A percentile compares a stretch with the other conserved stretches of the same genome.
phyloP scores from a whole-genome alignment of 2,329 filamentous ascomycete species.

The Trichoderma sp. region DNA sequence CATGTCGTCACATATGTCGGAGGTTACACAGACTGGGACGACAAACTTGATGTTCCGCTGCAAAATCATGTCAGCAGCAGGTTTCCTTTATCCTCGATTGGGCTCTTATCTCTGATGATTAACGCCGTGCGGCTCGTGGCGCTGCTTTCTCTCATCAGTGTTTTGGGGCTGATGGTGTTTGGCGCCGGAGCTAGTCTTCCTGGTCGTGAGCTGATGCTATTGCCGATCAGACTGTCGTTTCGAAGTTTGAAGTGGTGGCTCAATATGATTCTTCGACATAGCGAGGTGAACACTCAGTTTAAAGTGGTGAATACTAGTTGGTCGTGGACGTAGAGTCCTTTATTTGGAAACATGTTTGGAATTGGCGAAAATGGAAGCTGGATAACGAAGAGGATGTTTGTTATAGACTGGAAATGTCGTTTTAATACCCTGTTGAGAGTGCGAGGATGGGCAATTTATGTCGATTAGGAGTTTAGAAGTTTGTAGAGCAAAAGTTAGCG shows the following conservation, averaged over 20 bases:
- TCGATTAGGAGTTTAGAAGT: background rate
- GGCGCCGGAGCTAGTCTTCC: background rate
- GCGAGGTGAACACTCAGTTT: background rate
- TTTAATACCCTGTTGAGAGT: background rate
- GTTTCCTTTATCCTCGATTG: background rate
- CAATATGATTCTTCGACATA: background rate
- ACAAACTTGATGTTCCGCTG: slow-evolving; percentile 14
- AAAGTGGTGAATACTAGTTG: background rate
- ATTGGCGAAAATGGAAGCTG: background rate
- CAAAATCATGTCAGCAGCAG: background rate
- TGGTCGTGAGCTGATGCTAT: background rate
- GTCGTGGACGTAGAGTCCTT: background rate
- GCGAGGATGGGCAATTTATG: background rate
- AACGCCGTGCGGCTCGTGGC: background rate
- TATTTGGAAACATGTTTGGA: background rate
- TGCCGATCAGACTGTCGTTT: background rate
- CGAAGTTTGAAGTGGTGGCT: background rate
- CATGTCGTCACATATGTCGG: slow-evolving; percentile 37
- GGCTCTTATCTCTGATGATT: background rate
- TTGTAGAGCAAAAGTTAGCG: background rate
- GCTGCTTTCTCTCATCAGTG: background rate
- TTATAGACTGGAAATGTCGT: background rate
- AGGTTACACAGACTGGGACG: slow-evolving; percentile 26
- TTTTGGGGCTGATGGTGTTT: background rate
- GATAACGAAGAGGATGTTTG: background rate